phyloP scores from a whole-genome alignment of 176 grass and related monocot genomes.

The Luzula sylvatica region DNA sequence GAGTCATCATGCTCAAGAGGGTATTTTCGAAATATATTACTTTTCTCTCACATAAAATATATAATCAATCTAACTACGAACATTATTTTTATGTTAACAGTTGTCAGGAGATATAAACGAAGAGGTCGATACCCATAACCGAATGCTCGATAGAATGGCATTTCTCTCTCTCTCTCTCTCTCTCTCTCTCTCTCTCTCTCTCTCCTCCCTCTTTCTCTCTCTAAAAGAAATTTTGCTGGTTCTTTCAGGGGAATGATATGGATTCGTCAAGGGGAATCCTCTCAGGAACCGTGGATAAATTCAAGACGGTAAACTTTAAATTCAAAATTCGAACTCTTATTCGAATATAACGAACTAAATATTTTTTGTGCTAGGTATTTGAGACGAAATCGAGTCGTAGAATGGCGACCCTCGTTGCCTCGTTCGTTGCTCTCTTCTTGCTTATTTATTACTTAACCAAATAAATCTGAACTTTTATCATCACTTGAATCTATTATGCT shows the following conservation, averaged over 20 bases:
- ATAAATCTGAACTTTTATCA: conserved; percentile 18
- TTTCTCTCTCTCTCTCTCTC: conserved; percentile 7
- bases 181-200: too few relatives aligned
- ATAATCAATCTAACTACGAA: conserved; percentile 7
- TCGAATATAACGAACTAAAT: too few relatives aligned
- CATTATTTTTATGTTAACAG: conserved; percentile 35
- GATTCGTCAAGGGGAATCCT: conserved; percentile 82
- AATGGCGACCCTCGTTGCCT: conserved; percentile 67
- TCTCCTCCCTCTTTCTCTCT: background rate
- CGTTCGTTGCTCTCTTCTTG: conserved; percentile 63
- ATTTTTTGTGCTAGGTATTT: conserved; percentile 38
- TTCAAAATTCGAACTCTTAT: background rate
- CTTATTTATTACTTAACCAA: conserved; percentile 86
- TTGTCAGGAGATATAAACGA: conserved; percentile 84
- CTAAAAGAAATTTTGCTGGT: background rate
- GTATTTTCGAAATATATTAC: conserved; percentile 18
- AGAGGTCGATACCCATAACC: conserved; percentile 83
- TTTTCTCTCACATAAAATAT: background rate
- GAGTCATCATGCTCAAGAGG: conserved; percentile 68
- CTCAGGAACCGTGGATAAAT: conserved; percentile 70
- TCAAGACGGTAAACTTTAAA: conserved; percentile 54
- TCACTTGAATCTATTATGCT: conserved; percentile 6
- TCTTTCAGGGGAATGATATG: conserved; percentile 76
- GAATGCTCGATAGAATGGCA: conserved; percentile 68
- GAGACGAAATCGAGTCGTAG: conserved; percentile 71